Percentiles rank a stretch among this genome's conserved stretches.
Evolutionary conservation across 2,329 filamentous ascomycete species (phyloP).

Genomic region (Madurella mycetomatis): DNA sequence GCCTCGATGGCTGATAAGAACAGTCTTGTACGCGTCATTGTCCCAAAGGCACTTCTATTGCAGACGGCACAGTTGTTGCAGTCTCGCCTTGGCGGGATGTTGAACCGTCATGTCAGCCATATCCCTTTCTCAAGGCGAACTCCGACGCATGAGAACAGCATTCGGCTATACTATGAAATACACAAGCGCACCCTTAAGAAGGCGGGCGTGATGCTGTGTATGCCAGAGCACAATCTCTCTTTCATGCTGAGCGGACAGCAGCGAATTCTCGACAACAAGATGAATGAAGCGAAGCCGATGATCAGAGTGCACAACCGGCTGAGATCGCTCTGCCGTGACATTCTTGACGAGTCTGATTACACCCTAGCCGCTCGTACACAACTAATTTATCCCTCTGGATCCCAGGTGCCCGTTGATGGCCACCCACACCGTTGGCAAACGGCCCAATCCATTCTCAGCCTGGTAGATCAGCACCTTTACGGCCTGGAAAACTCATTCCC

Average conservation of each 20-base stretch:
- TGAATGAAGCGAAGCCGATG: conserved; percentile 44
- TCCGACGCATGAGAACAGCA: conserved; percentile 30
- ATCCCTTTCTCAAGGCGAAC: conserved; percentile 56
- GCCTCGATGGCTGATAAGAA: conserved; percentile 42
- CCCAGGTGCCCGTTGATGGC: conserved; percentile 45
- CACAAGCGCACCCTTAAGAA: conserved; percentile 38
- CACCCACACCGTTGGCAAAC: conserved; percentile 50
- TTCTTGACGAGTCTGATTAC: conserved; percentile 61
- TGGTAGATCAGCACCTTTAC: conserved; percentile 37
- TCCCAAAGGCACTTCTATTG: conserved; percentile 52
- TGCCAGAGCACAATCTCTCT: conserved; percentile 62
- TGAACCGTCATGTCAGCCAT: conserved; percentile 50
- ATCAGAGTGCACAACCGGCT: conserved; percentile 50
- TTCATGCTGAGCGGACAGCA: conserved; percentile 60
- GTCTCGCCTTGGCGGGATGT: conserved; percentile 49
- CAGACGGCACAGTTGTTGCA: conserved; percentile 56
- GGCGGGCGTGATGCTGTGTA: conserved; percentile 52
- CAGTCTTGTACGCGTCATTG: conserved; percentile 49
- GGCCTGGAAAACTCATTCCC: conserved; percentile 37
- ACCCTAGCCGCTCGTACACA: conserved; percentile 52
- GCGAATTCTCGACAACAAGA: conserved; percentile 44
- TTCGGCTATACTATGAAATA: conserved; percentile 37
- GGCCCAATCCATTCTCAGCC: conserved; percentile 38
- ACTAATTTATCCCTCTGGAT: conserved; percentile 53
- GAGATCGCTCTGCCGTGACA: conserved; percentile 47